These are phyloP conservation scores for Mikania micrantha DNA, from an alignment of 129 eudicot genomes.

Conservation along the genomic window DNA sequence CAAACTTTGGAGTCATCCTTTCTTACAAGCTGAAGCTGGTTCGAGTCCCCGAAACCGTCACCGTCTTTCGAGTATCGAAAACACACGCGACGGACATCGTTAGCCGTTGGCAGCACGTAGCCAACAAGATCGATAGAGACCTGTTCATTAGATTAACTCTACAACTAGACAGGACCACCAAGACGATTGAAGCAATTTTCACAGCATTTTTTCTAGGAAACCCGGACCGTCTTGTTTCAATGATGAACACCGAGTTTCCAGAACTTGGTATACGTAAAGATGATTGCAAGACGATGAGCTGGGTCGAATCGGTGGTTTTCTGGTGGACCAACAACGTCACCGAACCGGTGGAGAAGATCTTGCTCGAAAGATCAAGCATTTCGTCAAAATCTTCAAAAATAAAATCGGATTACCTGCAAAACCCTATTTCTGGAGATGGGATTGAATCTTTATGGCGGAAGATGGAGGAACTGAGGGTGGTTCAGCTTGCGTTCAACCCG, in stretches of 20 bases:
- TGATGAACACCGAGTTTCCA: conserved; percentile 18
- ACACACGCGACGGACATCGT: conserved; percentile 6
- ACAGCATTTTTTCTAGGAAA: conserved; percentile 24
- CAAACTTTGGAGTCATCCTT: conserved; percentile 36
- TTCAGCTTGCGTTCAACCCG: conserved; percentile 23
- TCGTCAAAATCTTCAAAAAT: conserved; percentile 12
- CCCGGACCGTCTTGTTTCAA: conserved; percentile 15
- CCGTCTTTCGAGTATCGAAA: conserved; percentile 21
- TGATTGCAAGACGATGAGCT: conserved; percentile 28
- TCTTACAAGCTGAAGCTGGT: conserved; percentile 35
- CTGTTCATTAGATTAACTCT: conserved; percentile 27
- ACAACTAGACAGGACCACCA: background rate
- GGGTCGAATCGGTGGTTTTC: conserved; percentile 25
- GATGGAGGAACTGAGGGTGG: conserved; percentile 18
- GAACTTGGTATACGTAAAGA: conserved; percentile 11
- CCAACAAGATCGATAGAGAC: conserved; percentile 27
- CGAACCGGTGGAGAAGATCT: conserved; percentile 1
- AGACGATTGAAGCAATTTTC: conserved; percentile 13
- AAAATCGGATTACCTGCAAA: conserved; percentile 35
- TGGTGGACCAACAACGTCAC: conserved; percentile 5
- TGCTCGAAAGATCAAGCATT: conserved; percentile 19
- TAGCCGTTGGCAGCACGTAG: conserved; percentile 31
- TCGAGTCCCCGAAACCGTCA: conserved; percentile 27
- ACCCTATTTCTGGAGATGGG: conserved; percentile 20
- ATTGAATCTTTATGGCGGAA: conserved; percentile 24